Conservation (phyloP, 805 yeast species). For the Kodamaea neixiangensis region DNA sequence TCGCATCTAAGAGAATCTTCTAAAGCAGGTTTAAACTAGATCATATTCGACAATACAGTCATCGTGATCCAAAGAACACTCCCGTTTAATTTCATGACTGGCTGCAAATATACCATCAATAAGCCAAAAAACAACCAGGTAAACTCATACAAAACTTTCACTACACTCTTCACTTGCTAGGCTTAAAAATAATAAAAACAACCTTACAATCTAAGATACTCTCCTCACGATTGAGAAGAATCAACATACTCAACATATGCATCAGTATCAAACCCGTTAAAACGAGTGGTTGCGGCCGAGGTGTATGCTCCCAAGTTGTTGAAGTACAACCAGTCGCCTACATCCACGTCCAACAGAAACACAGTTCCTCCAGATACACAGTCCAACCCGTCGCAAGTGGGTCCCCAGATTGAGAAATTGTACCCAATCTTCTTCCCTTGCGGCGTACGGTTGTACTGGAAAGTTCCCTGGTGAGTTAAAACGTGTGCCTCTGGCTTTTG, state of each 20-base stretch:
- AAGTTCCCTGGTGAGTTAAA: conserved; percentile 54
- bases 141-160: too few relatives aligned
- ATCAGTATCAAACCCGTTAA: conserved; percentile 79
- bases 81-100: background rate
- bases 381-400: conserved; percentile 96
- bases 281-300: conserved; percentile 84
- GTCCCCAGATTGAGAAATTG: conserved; percentile 89
- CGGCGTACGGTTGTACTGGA: conserved; percentile 31
- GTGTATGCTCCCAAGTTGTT: conserved; percentile 89
- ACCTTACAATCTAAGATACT: background rate
- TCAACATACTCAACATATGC: conserved; percentile 63
- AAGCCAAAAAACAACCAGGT: too few relatives aligned
- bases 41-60: too few relatives aligned
- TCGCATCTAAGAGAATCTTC: too few relatives aligned
- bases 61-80: too few relatives aligned
- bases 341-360: conserved; percentile 61
- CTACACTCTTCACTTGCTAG: background rate
- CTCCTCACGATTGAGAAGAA: background rate
- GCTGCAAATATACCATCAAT: background rate
- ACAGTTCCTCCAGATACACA: conserved; percentile 59
- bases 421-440: conserved; percentile 11
- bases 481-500: conserved; percentile 75
- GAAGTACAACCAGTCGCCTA: conserved; percentile 94
- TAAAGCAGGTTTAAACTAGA: too few relatives aligned
- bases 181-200: background rate